phyloP scores from a whole-genome alignment of 306 rosid species.

The Dalbergia oliveri region DNA sequence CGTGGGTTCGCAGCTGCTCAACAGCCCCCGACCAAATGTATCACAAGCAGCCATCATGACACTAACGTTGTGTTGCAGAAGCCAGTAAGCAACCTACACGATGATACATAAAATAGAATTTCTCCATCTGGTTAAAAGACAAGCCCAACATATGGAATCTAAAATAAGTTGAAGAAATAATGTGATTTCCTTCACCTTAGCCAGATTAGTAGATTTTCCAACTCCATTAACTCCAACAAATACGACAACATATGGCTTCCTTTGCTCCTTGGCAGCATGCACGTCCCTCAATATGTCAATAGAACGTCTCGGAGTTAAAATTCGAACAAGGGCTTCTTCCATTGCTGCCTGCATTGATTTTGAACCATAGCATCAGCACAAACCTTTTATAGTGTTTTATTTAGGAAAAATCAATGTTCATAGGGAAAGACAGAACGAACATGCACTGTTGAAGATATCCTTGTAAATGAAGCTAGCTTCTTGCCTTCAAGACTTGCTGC shows the following conservation, averaged over 20 bases:
- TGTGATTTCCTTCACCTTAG: conserved; percentile 67
- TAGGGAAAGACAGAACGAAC: conserved; percentile 53
- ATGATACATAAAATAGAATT: conserved; percentile 30
- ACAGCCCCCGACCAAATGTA: conserved; percentile 99
- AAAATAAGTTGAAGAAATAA: conserved; percentile 25
- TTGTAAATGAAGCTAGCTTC: conserved; percentile 91
- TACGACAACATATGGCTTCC: conserved; percentile 95
- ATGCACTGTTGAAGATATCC: conserved; percentile 97
- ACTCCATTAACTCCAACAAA: conserved; percentile 99
- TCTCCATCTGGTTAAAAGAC: conserved; percentile 36
- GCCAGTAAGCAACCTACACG: conserved; percentile 98
- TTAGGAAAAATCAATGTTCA: conserved; percentile 26
- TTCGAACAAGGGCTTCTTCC: conserved; percentile 98
- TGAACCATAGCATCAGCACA: conserved; percentile 28
- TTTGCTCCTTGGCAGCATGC: conserved; percentile 92
- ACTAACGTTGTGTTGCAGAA: conserved; percentile 77
- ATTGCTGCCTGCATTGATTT: conserved; percentile 73
- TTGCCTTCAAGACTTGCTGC: conserved; percentile 98
- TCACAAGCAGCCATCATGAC: conserved; percentile 99
- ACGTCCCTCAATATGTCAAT: conserved; percentile 96
- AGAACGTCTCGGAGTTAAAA: conserved; percentile 92
- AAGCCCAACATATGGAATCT: conserved; percentile 29
- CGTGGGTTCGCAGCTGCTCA: conserved; percentile 99
- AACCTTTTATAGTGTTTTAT: conserved; percentile 8
- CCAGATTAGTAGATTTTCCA: conserved; percentile 97